These are phyloP conservation scores for Athelia psychrophila DNA, from an alignment of 1,284 basidiomycete species.

Conservation along the genomic window DNA sequence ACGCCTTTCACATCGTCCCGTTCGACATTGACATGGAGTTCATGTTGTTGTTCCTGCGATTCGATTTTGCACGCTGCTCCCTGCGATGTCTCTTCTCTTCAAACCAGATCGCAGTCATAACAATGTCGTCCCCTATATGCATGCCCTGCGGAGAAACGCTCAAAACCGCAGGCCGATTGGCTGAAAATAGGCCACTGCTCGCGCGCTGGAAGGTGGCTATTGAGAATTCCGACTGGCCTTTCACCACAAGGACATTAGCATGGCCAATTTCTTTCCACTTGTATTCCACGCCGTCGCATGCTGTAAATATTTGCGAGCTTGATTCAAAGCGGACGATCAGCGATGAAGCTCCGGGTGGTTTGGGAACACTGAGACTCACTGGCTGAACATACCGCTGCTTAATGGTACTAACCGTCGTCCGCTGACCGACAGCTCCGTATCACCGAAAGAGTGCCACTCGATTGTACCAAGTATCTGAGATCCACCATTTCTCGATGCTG, in stretches of 20 bases:
- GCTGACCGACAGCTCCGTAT: not conserved
- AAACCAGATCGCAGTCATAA: not conserved
- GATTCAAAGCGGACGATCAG: not conserved
- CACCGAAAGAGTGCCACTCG: not conserved
- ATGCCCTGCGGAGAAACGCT: not conserved
- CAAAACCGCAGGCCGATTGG: not conserved
- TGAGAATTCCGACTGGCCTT: not conserved
- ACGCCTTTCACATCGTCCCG: no score
- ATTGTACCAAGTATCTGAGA: not conserved
- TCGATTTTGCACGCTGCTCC: no score
- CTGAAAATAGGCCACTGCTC: not conserved
- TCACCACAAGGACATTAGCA: not conserved
- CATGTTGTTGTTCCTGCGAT: no score
- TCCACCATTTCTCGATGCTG: not conserved
- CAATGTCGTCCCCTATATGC: not conserved
- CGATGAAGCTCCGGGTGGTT: not conserved
- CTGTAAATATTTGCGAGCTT: not conserved
- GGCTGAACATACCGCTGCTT: slow-evolving; percentile 1
- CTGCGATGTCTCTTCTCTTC: not conserved
- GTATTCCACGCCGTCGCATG: not conserved
- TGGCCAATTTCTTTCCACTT: not conserved
- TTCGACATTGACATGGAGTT: no score
- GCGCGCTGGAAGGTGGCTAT: not conserved
- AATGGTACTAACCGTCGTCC: not conserved
- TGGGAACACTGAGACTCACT: not conserved